Base-by-base conservation (phyloP, 2,329 filamentous ascomycete genomes). In the Dothideomycetes sp. region DNA sequence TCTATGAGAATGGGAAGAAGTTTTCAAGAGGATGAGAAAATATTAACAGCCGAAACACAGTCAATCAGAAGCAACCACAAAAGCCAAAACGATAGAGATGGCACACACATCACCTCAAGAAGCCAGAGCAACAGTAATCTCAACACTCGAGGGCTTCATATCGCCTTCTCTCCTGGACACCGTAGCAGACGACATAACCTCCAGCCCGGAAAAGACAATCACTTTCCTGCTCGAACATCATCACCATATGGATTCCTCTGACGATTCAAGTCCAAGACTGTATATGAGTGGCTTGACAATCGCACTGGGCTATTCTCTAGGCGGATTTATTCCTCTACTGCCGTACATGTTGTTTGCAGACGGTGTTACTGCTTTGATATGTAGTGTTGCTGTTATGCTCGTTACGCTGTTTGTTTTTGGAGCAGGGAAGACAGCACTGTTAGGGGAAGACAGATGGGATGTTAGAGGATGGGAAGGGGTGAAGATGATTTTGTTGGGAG, bases 261-360 rank as follows among this genome's bases (percentile, higher is more conserved):
- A n/a, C n/a, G 62, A 61, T 35, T 64, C 66, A 34, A 41, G 50
- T 13, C 48, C 47, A 3, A 60, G 64, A 43, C 65, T 67, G 9
- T 67, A 62, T 52, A 62, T 61, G 31, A 79, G 74, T 0, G 81
- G 78, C 2, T 48, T 78, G 18, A 83, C 77, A 7, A 80, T 85
- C 51, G 76, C 79, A 0, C 52, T 77, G 12, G 78, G 78, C 24
- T 85, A 85, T 56, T 78, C 84, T 38, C 58, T 84, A 16, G 81
- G 81, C 15, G 81, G 81, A 0, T 65, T 84, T 40, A 71, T 84
- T n/a, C 80, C 81, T 11, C 69, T 84, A 51, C 60, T 82, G 29
- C 81, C 81, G 0, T 85, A 85, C 61, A 78, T 84, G 48, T 65
- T 80, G 41, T 63, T 69, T 13, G 51, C 46, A 1, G 47, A 48